Evolutionary conservation across 148 eudicot species (phyloP), one percentile per base, ranked within the genome.

Genomic region (Agrostemma githago): DNA sequence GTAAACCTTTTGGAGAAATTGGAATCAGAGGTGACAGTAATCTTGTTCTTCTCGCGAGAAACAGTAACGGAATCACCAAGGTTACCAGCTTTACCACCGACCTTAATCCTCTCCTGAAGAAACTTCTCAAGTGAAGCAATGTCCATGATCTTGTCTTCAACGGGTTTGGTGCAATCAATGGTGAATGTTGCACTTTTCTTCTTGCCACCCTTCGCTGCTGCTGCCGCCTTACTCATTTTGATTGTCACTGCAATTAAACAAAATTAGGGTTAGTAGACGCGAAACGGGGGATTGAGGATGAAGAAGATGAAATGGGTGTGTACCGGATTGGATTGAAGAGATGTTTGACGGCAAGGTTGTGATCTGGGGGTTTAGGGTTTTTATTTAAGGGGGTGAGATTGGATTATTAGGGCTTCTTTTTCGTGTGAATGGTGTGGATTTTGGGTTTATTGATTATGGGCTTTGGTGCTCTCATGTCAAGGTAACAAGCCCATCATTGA

Each of bases 81-180:
- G 68, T 85, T 85, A 39, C 93, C 93, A 26, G 93, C 87, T 62
- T 89, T 89, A 62, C 90, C 90, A 11, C 90, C 93, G 34, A 89
- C 93, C 62, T 89, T 89, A 63, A 89, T 89, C 8, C 90, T 78
- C 79, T 89, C 93, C 79, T 89, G 93, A 43, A 89, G 83, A 72
- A 89, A 89, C 87, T 89, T 89, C 75, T 89, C 93, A 5, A 87
- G 84, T 1, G 93, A 89, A 39, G 90, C 89, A 16, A 89, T 89
- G 62, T 89, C 93, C 93, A 89, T 89, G 77, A 89, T 89, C 83
- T 85, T 87, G 62, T 89, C 93, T 75, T 89, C 93, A 5, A 87
- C 93, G n/a, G 93, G 93, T 81, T 89, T 89, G 15, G 81, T 57
- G 72, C 93, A 89, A 61, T 89, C 93, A 48, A 89, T 87, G 7